Evolutionary conservation across 2,329 filamentous ascomycete genomes (phyloP), one percentile per base, ranked within the genome.

Genomic region (Calonectria honghensis): DNA sequence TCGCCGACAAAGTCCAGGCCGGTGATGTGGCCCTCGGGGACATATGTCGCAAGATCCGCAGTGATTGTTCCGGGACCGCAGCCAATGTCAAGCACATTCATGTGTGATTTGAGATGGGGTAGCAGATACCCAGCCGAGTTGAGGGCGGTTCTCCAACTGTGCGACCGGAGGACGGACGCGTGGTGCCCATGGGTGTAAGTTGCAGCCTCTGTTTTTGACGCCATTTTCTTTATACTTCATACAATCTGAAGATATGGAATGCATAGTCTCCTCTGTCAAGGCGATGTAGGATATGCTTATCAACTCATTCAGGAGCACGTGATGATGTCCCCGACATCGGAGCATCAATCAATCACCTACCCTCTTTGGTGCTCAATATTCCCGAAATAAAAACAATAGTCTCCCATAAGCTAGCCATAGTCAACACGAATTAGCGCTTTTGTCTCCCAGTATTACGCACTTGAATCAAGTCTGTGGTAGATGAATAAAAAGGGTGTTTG

Each of bases 1-100:
- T 27, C 39, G 7, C n/a, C 39, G 16, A 20, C 52, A 29, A 48
- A 51, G 29, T 70, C 67, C 3, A 70, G 39, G 13, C 67, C 67
- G 2, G 54, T 63, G 13, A 70, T 51, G 2, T 70, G 67, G 2
- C 67, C 67, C n/a, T 63, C 35, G 2, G 67, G 31, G 6, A 70
- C 67, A 39, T 61, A 63, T 2, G 27, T 37, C 2, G 67, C 67
- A 13, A 70, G 67, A n/a, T 70, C 67, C 1, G 50, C 54, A 37
- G 67, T 70, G n/a, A 70, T 70, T 27, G 67, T 61, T 6, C 67
- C 67, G 11, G 67, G 39, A 13, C 67, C 67, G 24, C 67, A 70
- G 4, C 67, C 67, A 9, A 70, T 51, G 14, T 70, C 67, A 29
- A 70, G 67, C 6, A 70, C 37, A 1, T 70, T 70, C 67, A 70